These are phyloP conservation scores for Raffaelea deltoideospora DNA, from an alignment of 2,329 filamentous ascomycete genomes.

Conservation along the genomic window DNA sequence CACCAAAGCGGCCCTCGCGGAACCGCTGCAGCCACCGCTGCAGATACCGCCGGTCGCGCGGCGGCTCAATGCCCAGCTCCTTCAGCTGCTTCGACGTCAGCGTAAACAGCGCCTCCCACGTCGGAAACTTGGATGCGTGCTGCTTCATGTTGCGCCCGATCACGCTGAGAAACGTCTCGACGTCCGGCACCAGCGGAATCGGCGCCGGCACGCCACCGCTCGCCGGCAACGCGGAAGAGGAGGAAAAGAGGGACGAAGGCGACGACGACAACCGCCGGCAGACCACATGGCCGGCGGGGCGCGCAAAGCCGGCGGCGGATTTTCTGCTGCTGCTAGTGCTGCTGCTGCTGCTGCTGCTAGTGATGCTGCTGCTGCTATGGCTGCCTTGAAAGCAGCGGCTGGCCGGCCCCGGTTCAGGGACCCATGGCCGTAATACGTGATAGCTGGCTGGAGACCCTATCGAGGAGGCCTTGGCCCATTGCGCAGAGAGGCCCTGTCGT, in stretches of 20 bases:
- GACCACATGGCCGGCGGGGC: no score
- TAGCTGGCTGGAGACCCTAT: no score
- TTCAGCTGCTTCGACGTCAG: slow-evolving; percentile 63
- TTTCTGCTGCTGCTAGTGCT: no score
- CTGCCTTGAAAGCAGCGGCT: no score
- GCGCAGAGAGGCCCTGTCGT: no score
- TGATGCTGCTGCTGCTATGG: no score
- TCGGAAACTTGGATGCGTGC: slow-evolving; percentile 73
- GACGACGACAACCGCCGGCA: neutral
- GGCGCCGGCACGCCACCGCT: slow-evolving; percentile 39
- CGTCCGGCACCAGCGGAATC: slow-evolving; percentile 75
- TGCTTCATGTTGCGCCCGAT: slow-evolving; percentile 78
- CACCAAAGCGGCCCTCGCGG: slow-evolving; percentile 58
- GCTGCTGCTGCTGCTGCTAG: no score
- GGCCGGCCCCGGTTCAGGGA: no score
- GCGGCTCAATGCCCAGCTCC: slow-evolving; percentile 73
- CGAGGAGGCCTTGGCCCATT: no score
- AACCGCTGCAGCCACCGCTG: slow-evolving; percentile 81
- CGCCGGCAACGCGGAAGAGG: neutral
- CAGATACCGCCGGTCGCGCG: slow-evolving; percentile 69
- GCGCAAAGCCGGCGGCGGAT: no score
- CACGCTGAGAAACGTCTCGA: slow-evolving; percentile 70
- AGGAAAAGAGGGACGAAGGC: no score
- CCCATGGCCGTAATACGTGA: no score
- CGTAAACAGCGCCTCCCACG: slow-evolving; percentile 83